These are phyloP conservation scores for Gnaphalium uliginosum DNA, from an alignment of 129 eudicot genomes.

Conservation along the genomic window DNA sequence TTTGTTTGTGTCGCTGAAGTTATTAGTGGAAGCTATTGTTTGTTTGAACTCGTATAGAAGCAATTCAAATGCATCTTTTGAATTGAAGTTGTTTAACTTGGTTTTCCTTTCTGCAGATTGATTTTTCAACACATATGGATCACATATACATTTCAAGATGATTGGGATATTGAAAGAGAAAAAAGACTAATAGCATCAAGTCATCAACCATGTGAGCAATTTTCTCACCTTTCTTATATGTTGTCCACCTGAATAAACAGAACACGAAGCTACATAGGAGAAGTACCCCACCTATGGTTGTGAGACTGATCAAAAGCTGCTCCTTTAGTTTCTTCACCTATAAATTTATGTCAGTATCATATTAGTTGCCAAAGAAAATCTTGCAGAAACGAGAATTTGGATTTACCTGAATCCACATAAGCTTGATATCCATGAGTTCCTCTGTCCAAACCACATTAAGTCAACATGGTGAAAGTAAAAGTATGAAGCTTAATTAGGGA, in stretches of 20 bases:
- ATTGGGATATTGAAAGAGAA: neutral
- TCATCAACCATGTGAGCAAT: constrained; percentile 1
- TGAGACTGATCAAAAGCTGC: constrained; percentile 17
- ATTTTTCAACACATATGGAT: constrained; percentile 9
- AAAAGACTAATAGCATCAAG: neutral
- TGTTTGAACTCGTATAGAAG: constrained; percentile 32
- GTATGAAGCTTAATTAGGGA: too few species aligned
- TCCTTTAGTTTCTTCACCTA: constrained; percentile 13
- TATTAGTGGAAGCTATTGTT: constrained; percentile 32
- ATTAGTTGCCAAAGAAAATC: neutral
- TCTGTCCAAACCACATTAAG: constrained; percentile 51
- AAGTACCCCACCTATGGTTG: constrained; percentile 29
- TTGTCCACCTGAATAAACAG: constrained; percentile 26
- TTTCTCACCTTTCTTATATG: constrained; percentile 30
- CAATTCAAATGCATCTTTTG: constrained; percentile 26
- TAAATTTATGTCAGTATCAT: constrained; percentile 5
- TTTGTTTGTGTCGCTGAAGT: constrained; percentile 36
- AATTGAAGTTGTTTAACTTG: neutral
- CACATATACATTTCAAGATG: constrained; percentile 5
- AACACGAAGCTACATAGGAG: constrained; percentile 29
- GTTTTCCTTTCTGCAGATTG: constrained; percentile 26
- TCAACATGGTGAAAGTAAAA: too few species aligned
- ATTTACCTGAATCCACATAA: constrained; percentile 39
- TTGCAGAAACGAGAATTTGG: neutral
- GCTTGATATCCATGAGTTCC: constrained; percentile 42